Conservation (phyloP, 2,329 filamentous ascomycete species). For the Aureobasidium sp. region DNA sequence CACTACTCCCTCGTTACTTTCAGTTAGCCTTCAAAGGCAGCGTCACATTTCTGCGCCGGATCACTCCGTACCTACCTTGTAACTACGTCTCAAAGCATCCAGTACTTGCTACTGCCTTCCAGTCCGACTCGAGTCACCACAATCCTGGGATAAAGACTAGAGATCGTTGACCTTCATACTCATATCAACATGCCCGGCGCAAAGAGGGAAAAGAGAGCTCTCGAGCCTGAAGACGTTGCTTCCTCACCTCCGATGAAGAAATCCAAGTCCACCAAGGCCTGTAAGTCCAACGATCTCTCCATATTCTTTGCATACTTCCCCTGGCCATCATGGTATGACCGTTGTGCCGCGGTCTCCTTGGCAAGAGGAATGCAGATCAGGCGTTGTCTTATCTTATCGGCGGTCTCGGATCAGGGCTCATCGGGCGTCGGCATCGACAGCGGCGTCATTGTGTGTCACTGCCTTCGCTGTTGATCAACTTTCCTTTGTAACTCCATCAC, state of each 20-base stretch:
- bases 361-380: background rate
- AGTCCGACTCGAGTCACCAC: background rate
- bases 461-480: slow-evolving; percentile 4
- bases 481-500: background rate
- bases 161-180: background rate
- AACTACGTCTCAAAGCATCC: background rate
- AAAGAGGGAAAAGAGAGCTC: background rate
- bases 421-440: background rate
- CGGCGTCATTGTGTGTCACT: slow-evolving; percentile 5
- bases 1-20: background rate
- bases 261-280: background rate
- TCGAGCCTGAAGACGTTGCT: background rate
- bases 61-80: too few species aligned
- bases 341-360: background rate
- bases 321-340: background rate
- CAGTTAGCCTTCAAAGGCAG: background rate
- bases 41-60: background rate
- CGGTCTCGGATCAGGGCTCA: slow-evolving; percentile 6
- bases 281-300: background rate
- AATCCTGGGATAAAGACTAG: background rate
- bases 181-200: background rate
- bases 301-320: background rate
- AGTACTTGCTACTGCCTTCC: background rate
- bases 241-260: background rate
- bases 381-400: slow-evolving; percentile 10